Conservation (phyloP, 1,284 basidiomycete genomes). For the Ustilago loliicola region DNA sequence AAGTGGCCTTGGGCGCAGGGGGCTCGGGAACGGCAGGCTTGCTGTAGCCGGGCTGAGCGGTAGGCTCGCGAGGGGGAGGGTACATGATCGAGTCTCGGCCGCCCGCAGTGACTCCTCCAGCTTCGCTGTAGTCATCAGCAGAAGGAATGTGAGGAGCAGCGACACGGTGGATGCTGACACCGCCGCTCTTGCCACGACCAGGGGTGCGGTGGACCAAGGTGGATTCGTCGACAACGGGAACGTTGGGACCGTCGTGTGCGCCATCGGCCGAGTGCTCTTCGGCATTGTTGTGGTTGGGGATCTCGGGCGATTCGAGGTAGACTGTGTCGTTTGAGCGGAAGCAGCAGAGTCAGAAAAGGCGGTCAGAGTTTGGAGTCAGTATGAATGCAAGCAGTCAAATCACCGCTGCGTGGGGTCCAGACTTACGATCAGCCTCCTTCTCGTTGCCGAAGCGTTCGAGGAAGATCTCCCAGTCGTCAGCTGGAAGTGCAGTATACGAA, state of each 20-base stretch:
- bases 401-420: neutral
- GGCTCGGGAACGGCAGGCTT: constrained; percentile 57
- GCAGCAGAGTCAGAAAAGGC: neutral
- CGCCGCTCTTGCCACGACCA: constrained; percentile 66
- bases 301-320: constrained; percentile 66
- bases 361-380: neutral
- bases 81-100: constrained; percentile 69
- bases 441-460: constrained; percentile 61
- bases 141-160: constrained; percentile 57
- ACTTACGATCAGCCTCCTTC: constrained; percentile 66
- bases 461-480: constrained; percentile 69
- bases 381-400: too few species aligned
- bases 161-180: constrained; percentile 68
- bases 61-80: constrained; percentile 65
- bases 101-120: constrained; percentile 66
- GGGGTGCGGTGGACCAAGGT: constrained; percentile 68
- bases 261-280: constrained; percentile 42
- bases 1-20: constrained; percentile 34
- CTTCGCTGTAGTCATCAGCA: constrained; percentile 66
- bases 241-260: constrained; percentile 57
- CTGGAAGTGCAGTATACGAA: constrained; percentile 17
- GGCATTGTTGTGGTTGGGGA: constrained; percentile 43
- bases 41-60: constrained; percentile 55
- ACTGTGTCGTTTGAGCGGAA: constrained; percentile 27
- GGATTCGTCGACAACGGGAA: constrained; percentile 66